Evolutionary conservation across 768 basidiomycete species (phyloP).

Genomic region (Kwoniella pini): DNA sequence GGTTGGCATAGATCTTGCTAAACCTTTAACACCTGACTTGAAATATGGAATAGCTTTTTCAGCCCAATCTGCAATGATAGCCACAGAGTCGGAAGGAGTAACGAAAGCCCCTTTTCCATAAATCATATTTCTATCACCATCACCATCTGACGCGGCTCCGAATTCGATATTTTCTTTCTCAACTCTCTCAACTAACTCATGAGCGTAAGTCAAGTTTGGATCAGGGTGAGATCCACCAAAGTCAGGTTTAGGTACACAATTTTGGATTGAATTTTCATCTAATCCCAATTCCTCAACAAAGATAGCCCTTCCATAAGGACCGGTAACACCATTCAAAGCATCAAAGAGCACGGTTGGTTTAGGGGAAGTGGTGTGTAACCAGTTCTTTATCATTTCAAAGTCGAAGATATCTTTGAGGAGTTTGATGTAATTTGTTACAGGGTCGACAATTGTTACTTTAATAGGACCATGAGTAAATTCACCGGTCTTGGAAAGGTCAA

Average conservation of each 20-base stretch:
- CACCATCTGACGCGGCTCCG: constrained; percentile 95
- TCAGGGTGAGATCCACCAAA: constrained; percentile 98
- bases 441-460: constrained; percentile 87
- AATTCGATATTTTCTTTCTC: constrained; percentile 83
- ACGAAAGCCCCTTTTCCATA: constrained; percentile 98
- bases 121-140: constrained; percentile 99
- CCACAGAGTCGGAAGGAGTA: constrained; percentile 95
- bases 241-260: constrained; percentile 86
- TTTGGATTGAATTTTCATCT: constrained; percentile 77
- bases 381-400: constrained; percentile 85
- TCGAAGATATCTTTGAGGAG: constrained; percentile 90
- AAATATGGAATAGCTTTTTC: constrained; percentile 56
- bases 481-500: constrained; percentile 82
- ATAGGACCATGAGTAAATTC: constrained; percentile 77
- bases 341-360: constrained; percentile 80
- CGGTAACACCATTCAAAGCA: constrained; percentile 93
- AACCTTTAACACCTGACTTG: constrained; percentile 84
- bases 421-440: constrained; percentile 81
- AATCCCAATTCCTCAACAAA: constrained; percentile 81
- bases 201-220: constrained; percentile 96
- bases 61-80: constrained; percentile 97
- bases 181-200: constrained; percentile 86
- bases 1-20: constrained; percentile 97
- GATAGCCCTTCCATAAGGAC: constrained; percentile 89
- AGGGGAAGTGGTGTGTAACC: constrained; percentile 69